Evolutionary conservation across 192 early-diverging fungal genomes (phyloP), one percentile per base, ranked within the genome.

Genomic region (Chytriomyces sp.): DNA sequence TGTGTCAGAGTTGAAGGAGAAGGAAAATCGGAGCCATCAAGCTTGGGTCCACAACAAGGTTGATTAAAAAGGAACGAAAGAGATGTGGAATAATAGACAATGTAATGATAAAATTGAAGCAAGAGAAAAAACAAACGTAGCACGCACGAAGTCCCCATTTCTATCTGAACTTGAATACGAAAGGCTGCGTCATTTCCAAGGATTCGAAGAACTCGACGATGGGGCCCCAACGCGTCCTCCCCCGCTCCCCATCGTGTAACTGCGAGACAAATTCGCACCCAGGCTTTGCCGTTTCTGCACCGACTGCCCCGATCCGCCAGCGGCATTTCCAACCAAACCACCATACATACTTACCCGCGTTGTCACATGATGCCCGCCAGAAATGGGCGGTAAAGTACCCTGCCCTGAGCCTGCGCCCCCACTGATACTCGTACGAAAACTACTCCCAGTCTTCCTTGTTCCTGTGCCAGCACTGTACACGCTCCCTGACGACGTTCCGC

Each of bases 401-500:
- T 22, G 17, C 14, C 44, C 44, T 49, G 44, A 49, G n/a, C n/a
- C n/a, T n/a, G n/a, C n/a, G n/a, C n/a, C n/a, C n/a, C 52, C 52
- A 14, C 52, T 32, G 34, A 55, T 39, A 5, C 36, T 39, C 14
- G 52, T 52, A 7, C 65, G 65, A 55, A 55, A 68, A 19, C 33
- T n/a, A n/a, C n/a, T n/a, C n/a, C n/a, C 8, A 5, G 2, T 22
- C 40, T 64, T 64, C 63, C 49, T 64, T 40, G 38, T n/a, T n/a
- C n/a, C n/a, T n/a, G n/a, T n/a, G n/a, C n/a, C n/a, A n/a, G n/a
- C n/a, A n/a, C n/a, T n/a, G n/a, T n/a, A n/a, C n/a, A n/a, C 85
- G 76, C 73, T 80, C 78, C 39, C 92, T 89, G 10, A 92, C 85
- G 2, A 86, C 86, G 39, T 91, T 67, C 76, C 87, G 87, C 38